Conservation (phyloP, 345 rosid genomes). For the Eutrema heterophyllum region DNA sequence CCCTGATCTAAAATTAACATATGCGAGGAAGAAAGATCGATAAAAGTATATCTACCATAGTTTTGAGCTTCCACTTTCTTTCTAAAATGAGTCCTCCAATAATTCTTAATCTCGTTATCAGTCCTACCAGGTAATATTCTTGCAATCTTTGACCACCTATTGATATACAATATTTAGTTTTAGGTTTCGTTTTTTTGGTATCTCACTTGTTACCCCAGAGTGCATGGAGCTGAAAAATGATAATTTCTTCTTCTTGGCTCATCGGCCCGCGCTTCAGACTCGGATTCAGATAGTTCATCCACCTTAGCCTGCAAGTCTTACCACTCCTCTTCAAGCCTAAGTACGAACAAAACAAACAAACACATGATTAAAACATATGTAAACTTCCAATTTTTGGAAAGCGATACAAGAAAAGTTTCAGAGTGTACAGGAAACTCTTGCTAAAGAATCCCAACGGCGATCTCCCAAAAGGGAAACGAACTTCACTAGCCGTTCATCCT, state of each 20-base stretch:
- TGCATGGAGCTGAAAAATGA: slow-evolving; percentile 51
- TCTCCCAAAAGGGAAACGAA: slow-evolving; percentile 51
- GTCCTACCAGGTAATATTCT: slow-evolving; percentile 68
- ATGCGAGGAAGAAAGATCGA: neutral
- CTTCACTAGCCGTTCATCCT: slow-evolving; percentile 44
- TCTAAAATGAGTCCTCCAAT: slow-evolving; percentile 60
- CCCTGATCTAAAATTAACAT: neutral
- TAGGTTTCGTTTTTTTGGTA: neutral
- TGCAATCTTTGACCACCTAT: slow-evolving; percentile 69
- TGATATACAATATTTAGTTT: neutral
- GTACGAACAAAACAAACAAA: neutral
- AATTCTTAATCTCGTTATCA: slow-evolving; percentile 70
- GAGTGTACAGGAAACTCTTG: slow-evolving; percentile 45
- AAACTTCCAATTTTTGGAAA: slow-evolving; percentile 5
- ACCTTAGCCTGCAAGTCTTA: slow-evolving; percentile 68
- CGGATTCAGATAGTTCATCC: slow-evolving; percentile 71
- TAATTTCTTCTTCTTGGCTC: slow-evolving; percentile 51
- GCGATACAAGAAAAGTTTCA: neutral
- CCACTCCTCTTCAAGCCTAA: slow-evolving; percentile 65
- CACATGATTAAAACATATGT: neutral
- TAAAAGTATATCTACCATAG: slow-evolving; percentile 3
- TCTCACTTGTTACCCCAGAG: slow-evolving; percentile 75
- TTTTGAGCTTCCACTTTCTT: slow-evolving; percentile 41
- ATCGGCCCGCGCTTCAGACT: slow-evolving; percentile 54
- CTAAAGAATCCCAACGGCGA: slow-evolving; percentile 66